Evolutionary conservation across 257 asterid genomes (phyloP), one percentile per base, ranked within the genome.

Genomic region (Ligustrum vulgare): DNA sequence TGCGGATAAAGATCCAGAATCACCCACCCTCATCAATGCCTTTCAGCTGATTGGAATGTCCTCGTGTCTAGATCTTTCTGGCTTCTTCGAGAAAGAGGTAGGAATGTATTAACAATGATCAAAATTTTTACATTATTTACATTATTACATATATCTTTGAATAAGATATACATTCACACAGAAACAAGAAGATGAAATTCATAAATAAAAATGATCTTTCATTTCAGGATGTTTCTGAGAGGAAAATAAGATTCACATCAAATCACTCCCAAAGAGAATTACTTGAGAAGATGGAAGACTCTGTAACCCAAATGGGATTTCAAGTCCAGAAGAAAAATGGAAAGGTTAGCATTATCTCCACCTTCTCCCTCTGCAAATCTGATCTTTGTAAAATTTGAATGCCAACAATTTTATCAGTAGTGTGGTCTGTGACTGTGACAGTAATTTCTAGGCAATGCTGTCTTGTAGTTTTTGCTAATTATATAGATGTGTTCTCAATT

Each of bases 21-120:
- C 89, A 16, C 88, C 91, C 43, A 77, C 85, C 34, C 84, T 86
- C 22, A 90, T 93, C 54, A 93, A 93, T 75, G 98, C 98, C 74
- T 93, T 93, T 80, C 87, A 93, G 89, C 91, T 93, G 74, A 93
- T 93, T 72, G 96, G 97, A 77, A 93, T 93, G 98, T 93, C 97
- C 16, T 91, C 98, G 4, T 93, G 88, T 85, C 87, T 93, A 6
- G 98, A 93, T 79, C 94, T 93, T 73, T 93, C 98, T 49, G 98
- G 98, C 73, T 90, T 93, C 88, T 93, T 93, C 66, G 98, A 93
- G 82, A 84, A 91, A 78, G 98, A 93, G 92, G 98, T 91, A 73
- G 76, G 79, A 45, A 25, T 43, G 15, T 25, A 60, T 25, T 22
- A 12, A 73, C 49, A 20, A 60, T 23, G 3, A 25, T n/a, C 31